phyloP scores from a whole-genome alignment of 2,329 filamentous ascomycete genomes.

The Colletotrichum incanum region DNA sequence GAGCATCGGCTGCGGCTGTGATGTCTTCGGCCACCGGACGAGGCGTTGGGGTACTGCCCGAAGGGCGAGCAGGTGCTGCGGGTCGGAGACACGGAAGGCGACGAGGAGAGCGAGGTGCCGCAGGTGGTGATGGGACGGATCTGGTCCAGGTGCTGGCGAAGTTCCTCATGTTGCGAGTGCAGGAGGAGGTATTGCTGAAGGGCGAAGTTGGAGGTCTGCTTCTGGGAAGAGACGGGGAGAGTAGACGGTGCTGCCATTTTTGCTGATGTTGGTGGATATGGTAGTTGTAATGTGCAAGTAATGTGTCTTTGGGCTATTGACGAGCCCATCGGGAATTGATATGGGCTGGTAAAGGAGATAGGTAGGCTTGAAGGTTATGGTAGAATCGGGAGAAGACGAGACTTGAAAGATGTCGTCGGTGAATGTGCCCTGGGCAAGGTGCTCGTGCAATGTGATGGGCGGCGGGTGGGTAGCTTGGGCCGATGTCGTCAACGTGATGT shows the following conservation, averaged over 20 bases:
- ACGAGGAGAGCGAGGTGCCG: conserved; percentile 56
- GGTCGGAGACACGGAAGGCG: conserved; percentile 74
- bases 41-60: conserved; percentile 41
- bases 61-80: conserved; percentile 64
- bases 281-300: conserved; percentile 42
- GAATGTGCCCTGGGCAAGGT: conserved; percentile 12
- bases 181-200: conserved; percentile 70
- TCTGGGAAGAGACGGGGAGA: conserved; percentile 30
- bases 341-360: not conserved
- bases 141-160: conserved; percentile 66
- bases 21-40: conserved; percentile 54
- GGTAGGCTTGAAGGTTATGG: not conserved
- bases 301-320: conserved; percentile 41
- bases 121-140: conserved; percentile 60
- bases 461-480: conserved; percentile 4
- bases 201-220: conserved; percentile 62
- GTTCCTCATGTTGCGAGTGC: conserved; percentile 68
- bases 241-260: conserved; percentile 38
- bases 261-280: conserved; percentile 30
- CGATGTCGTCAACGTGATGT: conserved; percentile 35
- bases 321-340: conserved; percentile 44
- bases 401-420: conserved; percentile 19
- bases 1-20: conserved; percentile 62
- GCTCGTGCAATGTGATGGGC: conserved; percentile 15
- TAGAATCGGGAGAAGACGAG: not conserved